Evolutionary conservation across 2,329 filamentous ascomycete species (phyloP), one percentile per base, ranked within the genome.

Genomic region (Emmonsiellopsis sp.): DNA sequence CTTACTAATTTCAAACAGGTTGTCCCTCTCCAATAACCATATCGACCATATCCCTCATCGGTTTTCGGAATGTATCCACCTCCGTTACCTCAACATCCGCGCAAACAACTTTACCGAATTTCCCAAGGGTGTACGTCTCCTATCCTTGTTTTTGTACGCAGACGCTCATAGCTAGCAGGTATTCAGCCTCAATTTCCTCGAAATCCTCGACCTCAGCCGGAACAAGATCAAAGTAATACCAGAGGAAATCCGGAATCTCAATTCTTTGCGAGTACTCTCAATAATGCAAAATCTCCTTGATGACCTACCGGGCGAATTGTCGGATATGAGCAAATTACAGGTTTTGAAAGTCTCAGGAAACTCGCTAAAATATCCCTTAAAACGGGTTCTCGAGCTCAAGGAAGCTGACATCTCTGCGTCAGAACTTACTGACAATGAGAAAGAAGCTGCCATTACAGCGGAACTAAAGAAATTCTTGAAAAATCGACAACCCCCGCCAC

Each of bases 311-410:
- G 73, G 87, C 6, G 91, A 88, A 59, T 73, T 97, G 21, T 89
- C 88, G 52, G 90, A 95, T 58, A 95, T 96, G 87, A 84, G 80
- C 53, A 93, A 89, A 53, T 74, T 97, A 55, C 88, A 92, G 65
- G 87, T 94, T 59, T 77, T 97, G 53, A 95, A 95, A 68, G 82
- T 96, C 37, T 87, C 92, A 54, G 89, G 89, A 45, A 96, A 96
- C 61, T 88, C 88, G 7, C 80, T 96, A 55, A 81, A 79, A 55
- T 92, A 92, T 61, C 90, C 90, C 3, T 85, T 88, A 13, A 82
- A 79, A 61, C 83, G 86, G 59, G 77, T 86, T 11, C 68, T 89
- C 31, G 82, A 85, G 60, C 72, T 81, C 9, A 81, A 82, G 56
- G 84, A 87, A 60, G 81, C 75, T 53, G 85, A 88, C 61, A 77